phyloP scores from a whole-genome alignment of 768 basidiomycete genomes.

The Psilocybe cyanescens region DNA sequence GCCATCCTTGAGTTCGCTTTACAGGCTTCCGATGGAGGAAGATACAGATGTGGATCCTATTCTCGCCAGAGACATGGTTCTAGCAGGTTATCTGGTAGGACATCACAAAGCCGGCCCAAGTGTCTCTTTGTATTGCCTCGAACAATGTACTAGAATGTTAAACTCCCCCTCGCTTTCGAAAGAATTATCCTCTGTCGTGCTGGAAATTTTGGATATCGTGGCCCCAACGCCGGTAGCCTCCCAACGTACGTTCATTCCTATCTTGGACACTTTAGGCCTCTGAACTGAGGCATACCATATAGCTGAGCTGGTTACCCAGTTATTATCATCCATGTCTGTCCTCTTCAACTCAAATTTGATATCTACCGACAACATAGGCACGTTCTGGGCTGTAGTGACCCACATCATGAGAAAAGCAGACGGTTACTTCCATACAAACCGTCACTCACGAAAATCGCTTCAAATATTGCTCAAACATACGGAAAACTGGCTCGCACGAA shows the following conservation, averaged over 20 bases:
- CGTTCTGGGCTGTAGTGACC: slow-evolving; percentile 9
- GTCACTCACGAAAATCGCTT: background rate
- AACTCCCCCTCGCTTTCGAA: slow-evolving; percentile 4
- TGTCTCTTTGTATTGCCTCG: slow-evolving; percentile 14
- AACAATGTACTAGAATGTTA: slow-evolving; percentile 17
- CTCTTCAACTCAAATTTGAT: slow-evolving; percentile 7
- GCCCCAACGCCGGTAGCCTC: background rate
- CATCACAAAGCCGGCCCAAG: slow-evolving; percentile 13
- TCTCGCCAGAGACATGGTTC: slow-evolving; percentile 10
- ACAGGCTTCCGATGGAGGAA: background rate
- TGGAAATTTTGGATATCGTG: slow-evolving; percentile 12
- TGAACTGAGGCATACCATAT: background rate
- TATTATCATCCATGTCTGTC: slow-evolving; percentile 5
- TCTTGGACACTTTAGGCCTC: background rate
- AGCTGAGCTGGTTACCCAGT: slow-evolving; percentile 4
- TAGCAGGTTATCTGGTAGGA: slow-evolving; percentile 13
- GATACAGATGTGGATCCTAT: slow-evolving; percentile 3
- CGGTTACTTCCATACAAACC: background rate
- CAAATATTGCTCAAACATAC: background rate
- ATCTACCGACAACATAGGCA: background rate
- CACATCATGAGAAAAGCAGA: background rate
- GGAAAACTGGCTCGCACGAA: background rate
- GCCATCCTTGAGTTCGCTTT: slow-evolving; percentile 7
- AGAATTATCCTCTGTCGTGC: slow-evolving; percentile 2
- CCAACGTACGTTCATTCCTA: background rate